A percentile compares a stretch with the other conserved stretches of the same genome.
phyloP scores from a whole-genome alignment of 305 asterid genomes.

The Fraxinus latifolia region DNA sequence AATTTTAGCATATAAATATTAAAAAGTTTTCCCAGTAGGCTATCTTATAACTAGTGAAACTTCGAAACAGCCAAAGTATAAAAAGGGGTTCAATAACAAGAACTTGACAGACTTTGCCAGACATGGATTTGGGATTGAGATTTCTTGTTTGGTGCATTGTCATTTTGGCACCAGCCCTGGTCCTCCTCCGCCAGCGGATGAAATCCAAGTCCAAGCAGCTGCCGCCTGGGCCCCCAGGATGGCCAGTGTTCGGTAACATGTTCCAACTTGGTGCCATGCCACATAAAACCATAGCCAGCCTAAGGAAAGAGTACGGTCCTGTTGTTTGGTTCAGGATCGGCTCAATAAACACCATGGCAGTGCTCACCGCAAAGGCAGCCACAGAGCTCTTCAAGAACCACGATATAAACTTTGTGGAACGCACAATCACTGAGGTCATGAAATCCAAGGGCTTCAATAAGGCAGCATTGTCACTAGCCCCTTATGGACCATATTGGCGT shows the following conservation, averaged over 20 bases:
- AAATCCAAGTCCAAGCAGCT: not conserved
- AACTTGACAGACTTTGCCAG: not conserved
- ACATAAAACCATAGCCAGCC: constrained; percentile 39
- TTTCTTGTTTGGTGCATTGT: constrained; percentile 18
- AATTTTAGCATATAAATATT: not conserved
- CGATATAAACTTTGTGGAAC: constrained; percentile 45
- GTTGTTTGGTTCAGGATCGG: constrained; percentile 56
- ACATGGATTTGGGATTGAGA: constrained; percentile 33
- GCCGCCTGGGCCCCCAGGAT: constrained; percentile 61
- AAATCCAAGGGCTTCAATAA: constrained; percentile 34
- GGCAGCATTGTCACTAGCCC: constrained; percentile 51
- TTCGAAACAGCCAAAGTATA: not conserved
- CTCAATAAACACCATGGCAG: constrained; percentile 45
- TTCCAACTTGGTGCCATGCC: constrained; percentile 58
- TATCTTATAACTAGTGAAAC: not conserved
- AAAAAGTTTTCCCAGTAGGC: not conserved
- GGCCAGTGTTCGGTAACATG: constrained; percentile 71
- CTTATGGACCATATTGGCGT: constrained; percentile 63
- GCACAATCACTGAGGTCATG: constrained; percentile 52
- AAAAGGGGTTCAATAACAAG: not conserved
- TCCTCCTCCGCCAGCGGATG: constrained; percentile 11
- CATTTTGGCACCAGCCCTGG: constrained; percentile 11
- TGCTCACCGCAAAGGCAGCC: constrained; percentile 44
- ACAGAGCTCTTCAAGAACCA: constrained; percentile 54
- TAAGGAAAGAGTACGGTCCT: constrained; percentile 41